Conservation (phyloP, 805 yeast genomes). For the Nakazawaea ishiwadae region DNA sequence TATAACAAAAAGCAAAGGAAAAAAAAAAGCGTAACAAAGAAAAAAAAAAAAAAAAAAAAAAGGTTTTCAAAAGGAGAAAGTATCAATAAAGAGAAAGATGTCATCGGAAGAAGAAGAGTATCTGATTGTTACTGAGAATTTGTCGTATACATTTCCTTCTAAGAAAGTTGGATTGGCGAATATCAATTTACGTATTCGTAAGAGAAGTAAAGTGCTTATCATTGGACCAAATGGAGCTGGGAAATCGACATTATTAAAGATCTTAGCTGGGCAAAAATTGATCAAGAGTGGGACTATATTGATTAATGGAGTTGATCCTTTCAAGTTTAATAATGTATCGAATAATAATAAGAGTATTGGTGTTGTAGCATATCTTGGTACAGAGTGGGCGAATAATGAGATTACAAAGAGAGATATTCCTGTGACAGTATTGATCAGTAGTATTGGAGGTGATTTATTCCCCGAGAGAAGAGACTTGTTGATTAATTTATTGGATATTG, state of each 20-base stretch:
- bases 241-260: constrained; percentile 79
- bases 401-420: constrained; percentile 89
- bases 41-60: too few relatives aligned
- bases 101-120: constrained; percentile 1
- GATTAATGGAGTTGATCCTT: constrained; percentile 88
- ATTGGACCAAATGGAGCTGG: constrained; percentile 98
- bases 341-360: constrained; percentile 15
- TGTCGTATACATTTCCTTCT: constrained; percentile 67
- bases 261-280: constrained; percentile 88
- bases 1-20: too few relatives aligned
- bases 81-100: too few relatives aligned
- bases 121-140: constrained; percentile 59
- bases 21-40: too few relatives aligned
- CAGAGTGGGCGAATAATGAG: constrained; percentile 95
- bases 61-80: too few relatives aligned
- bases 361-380: constrained; percentile 73
- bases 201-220: constrained; percentile 71
- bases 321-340: constrained; percentile 28
- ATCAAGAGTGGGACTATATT: constrained; percentile 65
- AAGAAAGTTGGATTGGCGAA: constrained; percentile 63
- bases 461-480: constrained; percentile 74
- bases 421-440: constrained; percentile 68
- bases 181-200: constrained; percentile 55
- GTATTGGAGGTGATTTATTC: constrained; percentile 74
- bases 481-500: constrained; percentile 76